Evolutionary conservation across 305 asterid genomes (phyloP).

Genomic region (Fraxinus dipetala): DNA sequence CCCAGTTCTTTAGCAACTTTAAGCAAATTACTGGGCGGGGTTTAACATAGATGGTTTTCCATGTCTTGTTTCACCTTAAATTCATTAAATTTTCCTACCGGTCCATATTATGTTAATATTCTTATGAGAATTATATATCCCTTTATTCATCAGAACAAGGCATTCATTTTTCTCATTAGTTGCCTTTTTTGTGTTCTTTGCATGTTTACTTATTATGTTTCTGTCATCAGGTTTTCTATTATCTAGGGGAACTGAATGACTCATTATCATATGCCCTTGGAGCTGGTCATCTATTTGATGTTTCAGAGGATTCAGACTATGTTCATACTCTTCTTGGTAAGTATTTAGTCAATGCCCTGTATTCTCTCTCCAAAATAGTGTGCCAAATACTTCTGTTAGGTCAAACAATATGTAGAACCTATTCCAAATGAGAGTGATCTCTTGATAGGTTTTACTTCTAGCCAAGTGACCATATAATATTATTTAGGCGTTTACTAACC

Average conservation of each 20-base stretch:
- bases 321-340: constrained; percentile 89
- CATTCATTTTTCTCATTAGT: not conserved
- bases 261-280: constrained; percentile 92
- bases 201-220: not conserved
- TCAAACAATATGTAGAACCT: not conserved
- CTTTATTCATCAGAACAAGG: not conserved
- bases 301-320: constrained; percentile 90
- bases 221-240: constrained; percentile 76
- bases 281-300: constrained; percentile 83
- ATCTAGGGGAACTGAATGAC: constrained; percentile 82
- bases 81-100: not conserved
- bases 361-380: not conserved
- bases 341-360: constrained; percentile 4
- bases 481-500: not conserved
- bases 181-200: not conserved
- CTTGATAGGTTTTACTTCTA: not conserved
- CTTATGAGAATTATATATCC: not conserved
- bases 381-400: not conserved
- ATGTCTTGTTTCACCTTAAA: not conserved
- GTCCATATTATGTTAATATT: not conserved
- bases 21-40: not conserved
- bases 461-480: not conserved
- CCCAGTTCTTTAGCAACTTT: not conserved
- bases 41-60: not conserved
- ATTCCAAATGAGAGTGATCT: constrained; percentile 1